phyloP scores from a whole-genome alignment of 176 grass and related monocot genomes.

The Carex pumila region DNA sequence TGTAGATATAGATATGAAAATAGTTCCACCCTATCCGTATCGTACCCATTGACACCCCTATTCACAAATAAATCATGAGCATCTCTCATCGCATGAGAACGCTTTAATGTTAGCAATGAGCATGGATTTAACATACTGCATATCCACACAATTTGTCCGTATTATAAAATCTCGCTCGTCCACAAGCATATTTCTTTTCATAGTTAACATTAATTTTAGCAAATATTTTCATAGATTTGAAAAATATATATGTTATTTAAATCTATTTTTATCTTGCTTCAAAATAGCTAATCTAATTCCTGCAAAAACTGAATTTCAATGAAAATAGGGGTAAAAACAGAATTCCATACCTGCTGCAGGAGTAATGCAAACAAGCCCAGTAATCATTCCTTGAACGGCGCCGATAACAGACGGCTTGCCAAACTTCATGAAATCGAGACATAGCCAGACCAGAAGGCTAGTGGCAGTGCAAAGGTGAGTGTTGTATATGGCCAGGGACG shows the following conservation, averaged over 20 bases:
- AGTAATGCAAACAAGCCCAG: slow-evolving; percentile 40
- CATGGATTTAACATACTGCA: neutral
- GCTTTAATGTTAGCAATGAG: too few relatives aligned
- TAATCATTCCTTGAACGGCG: slow-evolving; percentile 40
- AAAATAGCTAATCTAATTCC: neutral
- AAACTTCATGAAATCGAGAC: slow-evolving; percentile 48
- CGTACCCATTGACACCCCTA: too few relatives aligned
- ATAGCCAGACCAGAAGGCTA: slow-evolving; percentile 59
- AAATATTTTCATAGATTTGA: too few relatives aligned
- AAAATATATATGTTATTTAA: too few relatives aligned
- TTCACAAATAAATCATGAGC: neutral
- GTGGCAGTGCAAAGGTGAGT: slow-evolving; percentile 81
- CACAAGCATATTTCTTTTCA: neutral
- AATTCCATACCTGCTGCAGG: slow-evolving; percentile 27
- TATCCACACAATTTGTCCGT: neutral
- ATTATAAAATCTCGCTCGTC: neutral
- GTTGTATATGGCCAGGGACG: slow-evolving; percentile 62
- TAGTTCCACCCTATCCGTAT: too few relatives aligned
- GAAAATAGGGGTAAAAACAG: neutral
- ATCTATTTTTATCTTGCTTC: neutral
- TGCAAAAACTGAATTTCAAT: neutral
- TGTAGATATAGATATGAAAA: too few relatives aligned
- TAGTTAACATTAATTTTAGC: too few relatives aligned
- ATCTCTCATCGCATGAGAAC: neutral
- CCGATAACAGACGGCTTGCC: slow-evolving; percentile 45